Evolutionary conservation across 148 eudicot genomes (phyloP).

Genomic region (Nepenthes mirabilis): DNA sequence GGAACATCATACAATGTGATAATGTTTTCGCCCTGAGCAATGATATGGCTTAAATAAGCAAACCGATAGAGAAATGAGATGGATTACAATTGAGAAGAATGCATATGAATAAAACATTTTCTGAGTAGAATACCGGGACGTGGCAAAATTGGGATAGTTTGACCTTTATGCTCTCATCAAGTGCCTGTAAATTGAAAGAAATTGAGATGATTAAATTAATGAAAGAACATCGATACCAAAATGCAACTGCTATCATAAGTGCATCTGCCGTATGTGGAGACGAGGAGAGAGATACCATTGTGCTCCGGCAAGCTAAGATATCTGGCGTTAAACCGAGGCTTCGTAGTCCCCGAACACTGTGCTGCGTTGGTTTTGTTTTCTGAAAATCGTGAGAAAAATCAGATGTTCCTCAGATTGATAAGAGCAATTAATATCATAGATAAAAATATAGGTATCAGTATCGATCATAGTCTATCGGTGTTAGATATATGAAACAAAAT

Average conservation of each 20-base stretch:
- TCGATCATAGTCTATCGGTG: too few species aligned
- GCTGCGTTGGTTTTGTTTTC: conserved; percentile 99
- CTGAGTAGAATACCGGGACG: conserved; percentile 50
- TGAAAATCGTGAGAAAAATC: conserved; percentile 18
- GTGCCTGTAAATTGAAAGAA: conserved; percentile 36
- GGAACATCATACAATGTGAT: conserved; percentile 80
- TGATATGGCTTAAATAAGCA: conserved; percentile 3
- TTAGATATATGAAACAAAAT: too few species aligned
- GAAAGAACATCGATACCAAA: not conserved
- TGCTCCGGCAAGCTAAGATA: conserved; percentile 91
- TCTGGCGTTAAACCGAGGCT: conserved; percentile 79
- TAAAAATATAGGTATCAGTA: too few species aligned
- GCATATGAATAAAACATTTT: not conserved
- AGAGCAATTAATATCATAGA: not conserved
- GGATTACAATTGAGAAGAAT: not conserved
- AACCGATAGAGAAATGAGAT: not conserved
- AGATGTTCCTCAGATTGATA: conserved; percentile 6
- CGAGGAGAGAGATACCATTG: conserved; percentile 42
- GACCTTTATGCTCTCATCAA: conserved; percentile 61
- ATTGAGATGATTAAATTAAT: conserved; percentile 6
- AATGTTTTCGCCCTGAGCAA: conserved; percentile 50
- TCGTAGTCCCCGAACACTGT: conserved; percentile 87
- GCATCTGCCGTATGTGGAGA: not conserved
- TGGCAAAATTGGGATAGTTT: conserved; percentile 93
- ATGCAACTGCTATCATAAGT: not conserved